phyloP scores from a whole-genome alignment of 2,329 filamentous ascomycete species.

The Alternaria triticina region DNA sequence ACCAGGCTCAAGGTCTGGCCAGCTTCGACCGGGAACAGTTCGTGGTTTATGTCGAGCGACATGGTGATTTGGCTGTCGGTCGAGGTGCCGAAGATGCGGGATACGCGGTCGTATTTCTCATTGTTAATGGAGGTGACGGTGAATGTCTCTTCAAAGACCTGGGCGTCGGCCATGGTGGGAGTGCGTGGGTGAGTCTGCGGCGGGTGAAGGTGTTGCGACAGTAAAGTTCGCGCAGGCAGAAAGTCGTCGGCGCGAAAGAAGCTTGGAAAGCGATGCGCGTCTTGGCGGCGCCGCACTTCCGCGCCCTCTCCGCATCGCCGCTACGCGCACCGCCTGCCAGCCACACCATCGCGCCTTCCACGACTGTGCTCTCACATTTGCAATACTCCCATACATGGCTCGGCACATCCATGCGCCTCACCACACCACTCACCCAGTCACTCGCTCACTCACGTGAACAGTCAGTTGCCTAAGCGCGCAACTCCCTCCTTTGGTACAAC shows the following conservation, averaged over 20 bases:
- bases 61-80: conserved; percentile 79
- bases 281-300: conserved; percentile 19
- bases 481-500: neutral
- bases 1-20: conserved; percentile 82
- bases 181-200: neutral
- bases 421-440: neutral
- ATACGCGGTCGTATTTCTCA: conserved; percentile 93
- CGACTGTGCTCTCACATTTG: neutral
- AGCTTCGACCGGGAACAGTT: conserved; percentile 79
- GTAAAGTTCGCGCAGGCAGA: neutral
- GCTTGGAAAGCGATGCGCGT: neutral
- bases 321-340: neutral
- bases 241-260: conserved; percentile 5
- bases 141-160: conserved; percentile 94
- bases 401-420: neutral
- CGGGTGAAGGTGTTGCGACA: conserved; percentile 2
- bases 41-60: conserved; percentile 90
- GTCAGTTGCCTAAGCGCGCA: neutral
- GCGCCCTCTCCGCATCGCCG: conserved; percentile 15
- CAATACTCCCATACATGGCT: neutral
- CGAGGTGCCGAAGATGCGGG: conserved; percentile 79
- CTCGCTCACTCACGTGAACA: neutral
- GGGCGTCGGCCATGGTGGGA: conserved; percentile 75
- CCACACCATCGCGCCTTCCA: neutral
- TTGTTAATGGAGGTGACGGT: conserved; percentile 78